Evolutionary conservation across 305 asterid genomes (phyloP).

Genomic region (Solanum hybrid): DNA sequence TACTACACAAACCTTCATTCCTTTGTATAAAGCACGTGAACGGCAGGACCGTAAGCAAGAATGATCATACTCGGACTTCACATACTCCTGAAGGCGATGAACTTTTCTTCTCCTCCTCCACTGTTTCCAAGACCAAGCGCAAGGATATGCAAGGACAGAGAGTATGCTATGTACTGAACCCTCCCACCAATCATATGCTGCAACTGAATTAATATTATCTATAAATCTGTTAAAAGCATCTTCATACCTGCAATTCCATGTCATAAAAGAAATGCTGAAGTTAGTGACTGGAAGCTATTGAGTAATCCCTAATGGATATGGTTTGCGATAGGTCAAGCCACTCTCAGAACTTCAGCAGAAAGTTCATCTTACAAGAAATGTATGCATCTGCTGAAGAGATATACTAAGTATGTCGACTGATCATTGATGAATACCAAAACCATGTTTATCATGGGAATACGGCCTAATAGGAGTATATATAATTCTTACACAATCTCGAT

Average conservation of each 20-base stretch:
- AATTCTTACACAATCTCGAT: slow-evolving; percentile 81
- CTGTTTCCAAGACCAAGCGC: slow-evolving; percentile 99
- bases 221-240: slow-evolving; percentile 96
- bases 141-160: slow-evolving; percentile 85
- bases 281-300: neutral
- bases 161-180: slow-evolving; percentile 97
- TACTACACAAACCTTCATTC: slow-evolving; percentile 68
- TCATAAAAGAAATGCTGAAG: slow-evolving; percentile 1
- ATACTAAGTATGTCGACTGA: neutral
- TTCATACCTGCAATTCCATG: slow-evolving; percentile 60
- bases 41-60: slow-evolving; percentile 93
- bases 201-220: slow-evolving; percentile 86
- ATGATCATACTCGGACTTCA: slow-evolving; percentile 90
- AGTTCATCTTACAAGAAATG: slow-evolving; percentile 1
- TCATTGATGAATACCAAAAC: neutral
- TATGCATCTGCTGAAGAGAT: neutral
- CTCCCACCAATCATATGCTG: slow-evolving; percentile 98
- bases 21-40: slow-evolving; percentile 93
- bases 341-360: neutral
- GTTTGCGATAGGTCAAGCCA: neutral
- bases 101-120: slow-evolving; percentile 94
- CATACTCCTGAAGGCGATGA: slow-evolving; percentile 82
- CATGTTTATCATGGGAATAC: neutral
- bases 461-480: slow-evolving; percentile 9
- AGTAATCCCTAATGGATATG: neutral